Evolutionary conservation across 805 yeast species (phyloP).

Genomic region (Candida schatavii): DNA sequence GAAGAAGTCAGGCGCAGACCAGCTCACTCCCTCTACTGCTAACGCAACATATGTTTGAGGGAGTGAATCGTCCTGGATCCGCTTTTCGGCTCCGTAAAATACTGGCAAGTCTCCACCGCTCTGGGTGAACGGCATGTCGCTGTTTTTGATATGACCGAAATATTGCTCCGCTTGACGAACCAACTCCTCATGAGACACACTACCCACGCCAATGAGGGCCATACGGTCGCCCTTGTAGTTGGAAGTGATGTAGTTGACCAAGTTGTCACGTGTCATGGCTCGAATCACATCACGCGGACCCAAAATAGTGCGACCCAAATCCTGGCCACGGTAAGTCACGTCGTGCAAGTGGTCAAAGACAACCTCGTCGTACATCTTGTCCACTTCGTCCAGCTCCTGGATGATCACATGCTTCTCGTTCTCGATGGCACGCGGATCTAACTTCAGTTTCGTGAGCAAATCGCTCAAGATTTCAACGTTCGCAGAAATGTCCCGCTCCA

Average conservation of each 20-base stretch:
- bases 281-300: conserved; percentile 91
- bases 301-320: conserved; percentile 91
- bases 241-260: conserved; percentile 72
- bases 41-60: conserved; percentile 91
- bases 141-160: conserved; percentile 66
- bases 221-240: conserved; percentile 95
- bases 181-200: conserved; percentile 82
- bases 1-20: conserved; percentile 95
- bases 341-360: conserved; percentile 96
- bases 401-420: conserved; percentile 95
- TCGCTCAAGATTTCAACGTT: conserved; percentile 88
- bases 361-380: conserved; percentile 97
- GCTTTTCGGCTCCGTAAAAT: conserved; percentile 83
- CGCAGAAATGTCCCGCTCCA: conserved; percentile 74
- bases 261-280: conserved; percentile 72
- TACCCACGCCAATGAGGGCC: conserved; percentile 97
- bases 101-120: conserved; percentile 71
- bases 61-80: conserved; percentile 75
- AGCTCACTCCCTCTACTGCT: conserved; percentile 96
- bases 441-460: conserved; percentile 78
- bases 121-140: conserved; percentile 69
- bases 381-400: conserved; percentile 96
- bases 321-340: conserved; percentile 85
- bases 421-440: conserved; percentile 83
- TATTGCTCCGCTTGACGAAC: conserved; percentile 71